These are phyloP conservation scores for Deinandra increscens DNA, from an alignment of 129 eudicot species.

Conservation along the genomic window DNA sequence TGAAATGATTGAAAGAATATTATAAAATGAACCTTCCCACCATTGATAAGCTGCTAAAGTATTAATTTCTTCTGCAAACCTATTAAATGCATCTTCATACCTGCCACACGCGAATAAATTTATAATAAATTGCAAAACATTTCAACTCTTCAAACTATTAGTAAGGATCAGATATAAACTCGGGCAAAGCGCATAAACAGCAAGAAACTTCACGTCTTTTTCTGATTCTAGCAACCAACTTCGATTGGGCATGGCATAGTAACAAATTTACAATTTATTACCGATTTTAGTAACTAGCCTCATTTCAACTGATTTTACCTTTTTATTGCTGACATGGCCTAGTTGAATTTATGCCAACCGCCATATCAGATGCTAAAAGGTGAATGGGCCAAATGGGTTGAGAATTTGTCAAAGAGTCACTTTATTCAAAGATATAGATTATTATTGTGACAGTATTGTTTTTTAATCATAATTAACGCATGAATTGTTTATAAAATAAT, in stretches of 20 bases:
- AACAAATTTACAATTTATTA: background rate
- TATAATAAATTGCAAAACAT: slow-evolving; percentile 5
- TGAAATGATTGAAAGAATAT: slow-evolving; percentile 58
- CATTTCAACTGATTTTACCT: background rate
- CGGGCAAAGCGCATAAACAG: background rate
- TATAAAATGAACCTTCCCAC: slow-evolving; percentile 97
- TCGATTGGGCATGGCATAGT: background rate
- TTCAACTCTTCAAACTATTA: background rate
- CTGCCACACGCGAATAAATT: slow-evolving; percentile 38
- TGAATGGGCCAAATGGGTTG: background rate
- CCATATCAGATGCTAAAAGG: background rate
- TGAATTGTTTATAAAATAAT: background rate
- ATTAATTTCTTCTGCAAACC: slow-evolving; percentile 92
- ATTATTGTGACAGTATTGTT: background rate
- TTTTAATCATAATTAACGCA: background rate
- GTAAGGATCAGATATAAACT: background rate
- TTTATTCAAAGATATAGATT: background rate
- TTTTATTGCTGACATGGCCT: background rate
- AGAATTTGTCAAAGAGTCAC: background rate
- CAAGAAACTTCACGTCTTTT: background rate
- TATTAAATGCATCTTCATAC: slow-evolving; percentile 95
- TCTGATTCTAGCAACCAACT: background rate
- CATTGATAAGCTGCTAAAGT: slow-evolving; percentile 85
- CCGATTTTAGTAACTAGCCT: background rate
- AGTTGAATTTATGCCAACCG: background rate